Conservation (phyloP, 371 early-diverging fungal genomes). For the Lichtheimia ramosa region DNA sequence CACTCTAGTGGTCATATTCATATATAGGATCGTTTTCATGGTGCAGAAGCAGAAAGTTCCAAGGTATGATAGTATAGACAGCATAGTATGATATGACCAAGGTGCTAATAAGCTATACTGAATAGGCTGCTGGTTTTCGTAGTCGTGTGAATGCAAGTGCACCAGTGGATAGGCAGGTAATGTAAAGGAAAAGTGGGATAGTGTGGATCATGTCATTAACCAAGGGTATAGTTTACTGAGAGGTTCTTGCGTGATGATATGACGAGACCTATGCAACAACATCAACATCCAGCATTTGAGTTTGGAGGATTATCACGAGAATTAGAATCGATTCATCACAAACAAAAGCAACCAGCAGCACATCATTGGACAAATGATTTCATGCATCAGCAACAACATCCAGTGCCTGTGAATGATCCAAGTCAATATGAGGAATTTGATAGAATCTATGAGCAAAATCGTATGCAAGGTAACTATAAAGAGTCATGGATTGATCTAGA, state of each 20-base stretch:
- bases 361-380: conserved; percentile 73
- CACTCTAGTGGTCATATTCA: neutral
- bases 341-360: conserved; percentile 4
- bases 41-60: conserved; percentile 54
- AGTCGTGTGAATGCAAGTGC: conserved; percentile 17
- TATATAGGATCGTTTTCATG: conserved; percentile 62
- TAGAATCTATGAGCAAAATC: conserved; percentile 48
- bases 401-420: conserved; percentile 21
- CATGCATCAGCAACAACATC: conserved; percentile 53
- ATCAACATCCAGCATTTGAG: conserved; percentile 43
- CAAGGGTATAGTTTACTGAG: conserved; percentile 25
- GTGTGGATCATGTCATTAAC: neutral
- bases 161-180: conserved; percentile 22
- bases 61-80: conserved; percentile 26
- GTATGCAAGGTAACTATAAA: conserved; percentile 3
- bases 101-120: too few relatives aligned
- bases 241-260: conserved; percentile 51
- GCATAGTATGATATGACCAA: too few relatives aligned
- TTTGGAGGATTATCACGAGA: conserved; percentile 60
- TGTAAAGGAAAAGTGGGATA: neutral
- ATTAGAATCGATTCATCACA: conserved; percentile 42
- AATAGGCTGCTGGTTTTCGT: conserved; percentile 23
- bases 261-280: conserved; percentile 19
- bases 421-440: conserved; percentile 62
- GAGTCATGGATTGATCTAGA: neutral